Base-by-base conservation (phyloP, 441 rosid genomes). In the Rhodomyrtus psidioides region DNA sequence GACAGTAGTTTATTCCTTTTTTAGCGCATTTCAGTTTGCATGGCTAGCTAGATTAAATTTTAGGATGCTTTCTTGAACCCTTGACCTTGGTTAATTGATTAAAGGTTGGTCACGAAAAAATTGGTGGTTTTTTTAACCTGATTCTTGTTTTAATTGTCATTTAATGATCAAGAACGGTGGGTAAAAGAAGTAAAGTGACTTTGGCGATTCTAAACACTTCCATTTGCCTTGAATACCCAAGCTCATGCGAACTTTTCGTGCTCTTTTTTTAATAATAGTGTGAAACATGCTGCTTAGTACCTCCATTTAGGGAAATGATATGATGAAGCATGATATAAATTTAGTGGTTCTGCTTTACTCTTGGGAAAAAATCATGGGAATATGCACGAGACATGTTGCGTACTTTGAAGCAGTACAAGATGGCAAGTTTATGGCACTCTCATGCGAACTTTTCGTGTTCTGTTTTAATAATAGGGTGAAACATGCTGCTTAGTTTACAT, bases 331-430 rank as follows among this genome's bases (percentile, higher is more conserved):
- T 21, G n/a, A 34, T 21, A 70, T 70, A 39, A 70, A 70, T 34
- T 82, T 81, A 21, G 27, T 82, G 53, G 46, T 83, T 9, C 76
- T 60, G 53, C n/a, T 39, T 46, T 53, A 28, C 60, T 65, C 6
- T 23, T 55, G 60, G 82, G 57, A 56, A 17, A 53, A 55, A 13
- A 70, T 53, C n/a, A 49, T 51, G 74, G 83, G 79, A 87, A 59
- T 84, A 88, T 46, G 89, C 88, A 84, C 88, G 87, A 86, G 79
- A 86, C 88, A 85, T 91, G 90, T 92, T 90, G 84, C 84, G 87
- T 44, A 88, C 90, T 94, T 93, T 91, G 91, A 55, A 93, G 93
- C 93, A 91, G 92, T 93, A 92, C 98, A 96, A 98, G 98, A 96
- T 92, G 99, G 99, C 70, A 91, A 86, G 87, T 90, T 97, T 91